Conservation (phyloP, 78 protist genomes). For the Guillardia theta region DNA sequence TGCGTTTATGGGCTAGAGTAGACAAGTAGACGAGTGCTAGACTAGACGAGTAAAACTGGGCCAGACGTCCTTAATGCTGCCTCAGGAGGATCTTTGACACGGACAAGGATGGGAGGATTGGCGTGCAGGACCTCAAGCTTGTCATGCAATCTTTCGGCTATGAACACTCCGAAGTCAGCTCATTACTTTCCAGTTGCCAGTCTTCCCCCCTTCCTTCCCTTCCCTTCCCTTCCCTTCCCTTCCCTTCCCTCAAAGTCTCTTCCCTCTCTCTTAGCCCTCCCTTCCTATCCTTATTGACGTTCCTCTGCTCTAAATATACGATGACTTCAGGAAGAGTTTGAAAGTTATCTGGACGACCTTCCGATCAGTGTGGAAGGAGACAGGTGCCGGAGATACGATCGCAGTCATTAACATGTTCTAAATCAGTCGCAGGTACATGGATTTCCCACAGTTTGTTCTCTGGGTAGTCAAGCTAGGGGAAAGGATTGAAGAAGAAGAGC, state of each 20-base stretch:
- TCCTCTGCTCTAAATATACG: too few species aligned
- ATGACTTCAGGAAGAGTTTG: neutral
- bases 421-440: neutral
- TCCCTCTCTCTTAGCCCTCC: too few species aligned
- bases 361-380: neutral
- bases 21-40: too few species aligned
- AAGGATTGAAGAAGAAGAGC: neutral
- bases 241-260: too few species aligned
- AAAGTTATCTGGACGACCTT: neutral
- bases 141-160: neutral
- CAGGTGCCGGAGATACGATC: too few species aligned
- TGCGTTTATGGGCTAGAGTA: too few species aligned
- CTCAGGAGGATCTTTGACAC: neutral
- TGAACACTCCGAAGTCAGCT: neutral
- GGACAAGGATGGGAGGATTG: neutral
- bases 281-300: too few species aligned
- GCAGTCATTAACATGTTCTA: neutral
- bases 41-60: too few species aligned
- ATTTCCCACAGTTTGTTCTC: neutral
- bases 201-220: too few species aligned
- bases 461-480: conserved; percentile 1
- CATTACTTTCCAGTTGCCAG: too few species aligned
- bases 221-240: too few species aligned
- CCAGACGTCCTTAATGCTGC: too few species aligned
- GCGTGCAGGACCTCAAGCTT: neutral